Evolutionary conservation across 768 basidiomycete genomes (phyloP).

Genomic region (Pulveroboletus sp.): DNA sequence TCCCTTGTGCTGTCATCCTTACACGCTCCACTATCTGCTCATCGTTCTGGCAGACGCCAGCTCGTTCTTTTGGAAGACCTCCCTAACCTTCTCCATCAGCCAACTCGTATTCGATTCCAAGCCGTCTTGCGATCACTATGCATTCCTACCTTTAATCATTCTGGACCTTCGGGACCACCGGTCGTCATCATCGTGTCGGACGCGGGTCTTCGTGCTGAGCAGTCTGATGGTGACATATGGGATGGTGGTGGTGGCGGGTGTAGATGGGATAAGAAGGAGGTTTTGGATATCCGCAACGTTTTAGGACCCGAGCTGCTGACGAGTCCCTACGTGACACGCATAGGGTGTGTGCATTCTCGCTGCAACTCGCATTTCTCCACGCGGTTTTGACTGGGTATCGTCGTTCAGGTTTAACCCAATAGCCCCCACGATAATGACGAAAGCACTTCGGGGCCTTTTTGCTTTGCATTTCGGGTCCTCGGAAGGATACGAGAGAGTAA

Average conservation of each 20-base stretch:
- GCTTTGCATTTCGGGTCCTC: conserved; percentile 41
- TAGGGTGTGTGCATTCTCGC: conserved; percentile 49
- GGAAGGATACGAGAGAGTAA: conserved; percentile 3
- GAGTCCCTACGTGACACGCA: conserved; percentile 75
- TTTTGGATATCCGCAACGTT: conserved; percentile 64
- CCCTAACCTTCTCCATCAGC: conserved; percentile 79
- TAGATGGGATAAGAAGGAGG: conserved; percentile 48
- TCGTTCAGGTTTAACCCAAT: conserved; percentile 81
- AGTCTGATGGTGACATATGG: conserved; percentile 43
- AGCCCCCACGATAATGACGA: conserved; percentile 77
- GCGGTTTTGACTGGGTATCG: background rate
- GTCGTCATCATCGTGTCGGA: conserved; percentile 83
- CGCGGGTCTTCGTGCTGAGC: conserved; percentile 70
- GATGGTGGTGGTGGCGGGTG: conserved; percentile 39
- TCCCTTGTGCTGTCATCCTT: conserved; percentile 3
- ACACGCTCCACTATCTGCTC: background rate
- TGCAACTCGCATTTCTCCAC: background rate
- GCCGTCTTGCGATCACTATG: conserved; percentile 55
- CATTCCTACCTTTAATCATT: conserved; percentile 22
- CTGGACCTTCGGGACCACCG: conserved; percentile 40
- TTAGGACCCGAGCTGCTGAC: conserved; percentile 62
- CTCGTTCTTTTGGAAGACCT: conserved; percentile 85
- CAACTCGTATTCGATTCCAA: conserved; percentile 71
- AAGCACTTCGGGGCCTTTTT: conserved; percentile 65
- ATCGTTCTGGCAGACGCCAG: conserved; percentile 36